Evolutionary conservation across 768 basidiomycete species (phyloP).

Genomic region (Termitomyces sp.): DNA sequence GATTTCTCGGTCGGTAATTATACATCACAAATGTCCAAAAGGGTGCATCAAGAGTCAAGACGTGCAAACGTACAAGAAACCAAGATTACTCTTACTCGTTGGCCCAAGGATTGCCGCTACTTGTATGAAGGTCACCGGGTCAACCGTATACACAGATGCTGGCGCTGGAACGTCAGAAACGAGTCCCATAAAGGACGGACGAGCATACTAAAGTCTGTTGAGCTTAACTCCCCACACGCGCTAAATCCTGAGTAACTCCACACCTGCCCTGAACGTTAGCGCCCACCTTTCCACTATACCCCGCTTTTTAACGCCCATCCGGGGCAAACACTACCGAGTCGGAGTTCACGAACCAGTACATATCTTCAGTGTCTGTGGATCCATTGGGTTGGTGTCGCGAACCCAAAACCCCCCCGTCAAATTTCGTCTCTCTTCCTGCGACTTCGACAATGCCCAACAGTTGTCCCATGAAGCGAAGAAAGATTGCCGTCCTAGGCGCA

Average conservation of each 20-base stretch:
- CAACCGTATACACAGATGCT: slow-evolving; percentile 3
- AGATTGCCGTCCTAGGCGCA: slow-evolving; percentile 80
- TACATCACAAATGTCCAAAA: slow-evolving; percentile 1
- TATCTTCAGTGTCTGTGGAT: slow-evolving; percentile 2
- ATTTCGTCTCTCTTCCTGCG: slow-evolving; percentile 23
- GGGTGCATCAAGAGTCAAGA: slow-evolving; percentile 7
- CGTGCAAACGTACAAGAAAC: slow-evolving; percentile 14
- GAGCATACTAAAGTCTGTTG: background rate
- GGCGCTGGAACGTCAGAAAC: slow-evolving; percentile 3
- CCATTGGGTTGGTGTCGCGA: background rate
- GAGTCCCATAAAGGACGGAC: slow-evolving; percentile 3
- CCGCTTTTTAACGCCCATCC: background rate
- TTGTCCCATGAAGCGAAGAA: slow-evolving; percentile 56
- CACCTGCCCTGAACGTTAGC: slow-evolving; percentile 9
- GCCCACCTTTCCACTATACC: background rate
- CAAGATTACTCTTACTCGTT: slow-evolving; percentile 10
- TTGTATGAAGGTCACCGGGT: slow-evolving; percentile 12
- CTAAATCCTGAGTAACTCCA: slow-evolving; percentile 1
- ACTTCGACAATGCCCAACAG: slow-evolving; percentile 18
- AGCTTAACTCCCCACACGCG: slow-evolving; percentile 6
- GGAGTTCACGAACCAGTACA: slow-evolving; percentile 4
- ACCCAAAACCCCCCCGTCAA: background rate
- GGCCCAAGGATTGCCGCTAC: slow-evolving; percentile 6
- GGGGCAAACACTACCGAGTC: slow-evolving; percentile 10
- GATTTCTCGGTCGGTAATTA: slow-evolving; percentile 2